Conservation (phyloP, 2,329 filamentous ascomycete genomes). For the Monosporascus sp. region DNA sequence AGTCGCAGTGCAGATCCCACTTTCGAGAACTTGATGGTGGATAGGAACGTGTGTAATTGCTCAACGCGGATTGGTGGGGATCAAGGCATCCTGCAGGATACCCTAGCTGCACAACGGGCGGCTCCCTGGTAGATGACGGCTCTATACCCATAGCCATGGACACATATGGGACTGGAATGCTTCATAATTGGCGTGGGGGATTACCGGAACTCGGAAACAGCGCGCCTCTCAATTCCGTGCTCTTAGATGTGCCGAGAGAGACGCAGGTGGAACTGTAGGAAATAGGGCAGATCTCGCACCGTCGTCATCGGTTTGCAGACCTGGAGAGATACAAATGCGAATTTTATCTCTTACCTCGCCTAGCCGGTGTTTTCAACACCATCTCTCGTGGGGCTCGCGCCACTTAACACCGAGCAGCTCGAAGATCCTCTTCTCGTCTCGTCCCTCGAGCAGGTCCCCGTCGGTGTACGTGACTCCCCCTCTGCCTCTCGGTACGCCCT, state of each 20-base stretch:
- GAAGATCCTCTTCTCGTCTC: constrained; percentile 75
- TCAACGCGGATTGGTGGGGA: not conserved
- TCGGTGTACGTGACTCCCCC: constrained; percentile 57
- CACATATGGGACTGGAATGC: not conserved
- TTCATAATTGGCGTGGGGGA: not conserved
- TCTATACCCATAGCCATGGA: not conserved
- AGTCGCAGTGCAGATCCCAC: not conserved
- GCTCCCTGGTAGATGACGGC: not conserved
- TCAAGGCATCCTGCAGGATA: not conserved
- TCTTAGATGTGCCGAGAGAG: not conserved
- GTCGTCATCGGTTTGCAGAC: no score
- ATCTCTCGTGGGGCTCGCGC: constrained; percentile 70
- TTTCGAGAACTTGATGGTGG: not conserved
- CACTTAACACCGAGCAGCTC: constrained; percentile 77
- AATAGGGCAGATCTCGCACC: no score
- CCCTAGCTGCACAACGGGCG: not conserved
- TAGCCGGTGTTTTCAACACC: constrained; percentile 49
- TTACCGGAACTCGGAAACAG: no score
- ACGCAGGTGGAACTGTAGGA: not conserved
- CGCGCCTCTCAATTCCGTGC: not conserved
- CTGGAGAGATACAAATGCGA: no score
- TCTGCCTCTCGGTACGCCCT: constrained; percentile 58
- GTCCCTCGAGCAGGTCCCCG: constrained; percentile 67
- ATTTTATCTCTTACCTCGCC: not conserved
- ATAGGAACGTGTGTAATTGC: not conserved